A percentile compares a stretch with the other conserved stretches of the same genome.
phyloP scores from a whole-genome alignment of 2,329 filamentous ascomycete species.

The Penicillium frequentans region DNA sequence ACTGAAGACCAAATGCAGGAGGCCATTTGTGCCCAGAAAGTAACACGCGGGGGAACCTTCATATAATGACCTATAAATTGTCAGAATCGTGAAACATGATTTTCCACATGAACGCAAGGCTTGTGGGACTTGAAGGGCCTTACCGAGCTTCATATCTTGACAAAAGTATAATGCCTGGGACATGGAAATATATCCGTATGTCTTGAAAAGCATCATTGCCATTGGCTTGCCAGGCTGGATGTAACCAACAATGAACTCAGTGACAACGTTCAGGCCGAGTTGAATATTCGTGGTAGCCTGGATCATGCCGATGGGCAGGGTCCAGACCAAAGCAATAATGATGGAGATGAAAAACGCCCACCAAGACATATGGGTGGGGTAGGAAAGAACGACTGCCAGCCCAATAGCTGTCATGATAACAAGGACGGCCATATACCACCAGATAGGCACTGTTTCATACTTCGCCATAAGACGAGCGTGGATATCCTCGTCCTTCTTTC shows the following conservation, averaged over 20 bases:
- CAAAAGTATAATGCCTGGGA: conserved; percentile 19
- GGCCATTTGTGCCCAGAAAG: background rate
- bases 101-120: background rate
- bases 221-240: conserved; percentile 70
- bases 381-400: conserved; percentile 50
- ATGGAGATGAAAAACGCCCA: conserved; percentile 71
- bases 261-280: conserved; percentile 70
- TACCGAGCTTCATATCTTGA: conserved; percentile 31
- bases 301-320: conserved; percentile 63
- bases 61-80: conserved; percentile 26
- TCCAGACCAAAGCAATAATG: conserved; percentile 62
- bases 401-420: conserved; percentile 52
- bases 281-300: conserved; percentile 67
- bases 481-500: conserved; percentile 54
- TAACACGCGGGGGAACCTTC: conserved; percentile 38
- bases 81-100: background rate
- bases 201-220: conserved; percentile 78
- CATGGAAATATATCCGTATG: conserved; percentile 45
- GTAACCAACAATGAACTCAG: conserved; percentile 73
- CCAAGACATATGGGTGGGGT: conserved; percentile 68
- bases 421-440: conserved; percentile 57
- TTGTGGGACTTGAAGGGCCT: background rate
- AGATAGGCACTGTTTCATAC: conserved; percentile 57
- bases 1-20: conserved; percentile 42
- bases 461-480: conserved; percentile 58